Conservation (phyloP, 345 rosid genomes). For the Acer saccharum region DNA sequence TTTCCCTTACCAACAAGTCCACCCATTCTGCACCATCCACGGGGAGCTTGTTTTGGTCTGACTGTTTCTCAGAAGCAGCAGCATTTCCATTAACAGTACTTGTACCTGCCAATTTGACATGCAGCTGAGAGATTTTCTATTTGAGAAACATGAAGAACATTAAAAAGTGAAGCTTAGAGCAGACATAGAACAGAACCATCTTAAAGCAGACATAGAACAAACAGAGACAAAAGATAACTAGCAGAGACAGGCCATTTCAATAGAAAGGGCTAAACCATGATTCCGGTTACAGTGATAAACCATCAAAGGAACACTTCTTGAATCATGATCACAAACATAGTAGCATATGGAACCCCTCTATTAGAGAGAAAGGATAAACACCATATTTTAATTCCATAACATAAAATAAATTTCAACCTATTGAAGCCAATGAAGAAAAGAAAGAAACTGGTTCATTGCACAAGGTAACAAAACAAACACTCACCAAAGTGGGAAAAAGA, state of each 20-base stretch:
- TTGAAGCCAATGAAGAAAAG: not conserved
- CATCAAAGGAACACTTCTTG: not conserved
- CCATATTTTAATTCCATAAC: not conserved
- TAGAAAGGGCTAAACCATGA: not conserved
- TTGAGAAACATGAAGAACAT: not conserved
- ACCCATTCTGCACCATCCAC: slow-evolving; percentile 76
- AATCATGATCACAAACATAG: not conserved
- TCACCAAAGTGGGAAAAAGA: not conserved
- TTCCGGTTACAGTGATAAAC: not conserved
- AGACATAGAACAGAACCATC: not conserved
- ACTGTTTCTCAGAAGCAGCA: slow-evolving; percentile 22
- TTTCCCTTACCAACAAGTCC: slow-evolving; percentile 71
- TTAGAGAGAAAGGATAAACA: not conserved
- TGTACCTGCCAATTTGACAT: slow-evolving; percentile 20
- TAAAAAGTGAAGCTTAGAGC: not conserved
- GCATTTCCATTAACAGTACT: slow-evolving; percentile 28
- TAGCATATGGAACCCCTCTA: not conserved
- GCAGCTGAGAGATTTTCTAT: not conserved
- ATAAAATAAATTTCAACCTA: not conserved
- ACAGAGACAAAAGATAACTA: not conserved
- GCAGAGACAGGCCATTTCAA: not conserved
- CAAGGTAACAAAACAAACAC: not conserved
- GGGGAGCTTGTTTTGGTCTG: slow-evolving; percentile 36
- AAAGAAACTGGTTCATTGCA: not conserved
- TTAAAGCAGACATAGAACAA: not conserved